Evolutionary conservation across 164 flowering plant genomes (phyloP), one percentile per base, ranked within the genome.

Genomic region (Aristolochia fimbriata): DNA sequence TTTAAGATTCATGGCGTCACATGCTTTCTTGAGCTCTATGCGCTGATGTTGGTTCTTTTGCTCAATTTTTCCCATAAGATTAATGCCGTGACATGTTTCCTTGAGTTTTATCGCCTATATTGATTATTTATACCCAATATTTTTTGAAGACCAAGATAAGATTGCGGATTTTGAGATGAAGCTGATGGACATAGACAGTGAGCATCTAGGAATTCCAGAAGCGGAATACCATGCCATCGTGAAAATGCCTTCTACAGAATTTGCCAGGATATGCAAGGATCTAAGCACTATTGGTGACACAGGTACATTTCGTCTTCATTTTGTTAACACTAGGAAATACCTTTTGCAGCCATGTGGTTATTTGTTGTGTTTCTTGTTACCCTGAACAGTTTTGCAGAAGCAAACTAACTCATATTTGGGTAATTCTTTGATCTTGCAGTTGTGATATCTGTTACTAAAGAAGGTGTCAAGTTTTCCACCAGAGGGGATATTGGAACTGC

Each of bases 121-220:
- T 49, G 52, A 19, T 49, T 15, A 46, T 20, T 21, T 22, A 0
- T 17, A 51, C 37, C 17, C 17, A 15, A 6, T 27, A 7, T 49
- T 9, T 54, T 17, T 17, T 55, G 33, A 57, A 84, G 94, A 74
- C 7, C 94, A 81, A 71, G 94, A 86, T 62, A 84, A 84, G 67
- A 86, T 86, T n/a, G 67, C 88, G 0, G 90, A 83, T 74, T 89
- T 86, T 71, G 93, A 86, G 76, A 91, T 91, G 97, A 91, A 86
- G 70, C 74, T 91, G 64, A 91, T 87, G 97, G 91, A 86, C 71
- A 88, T 91, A 22, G 97, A 90, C 58, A 87, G 97, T 51, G 93
- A 90, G 77, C 97, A 90, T 70, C 83, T 91, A 24, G 96, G 96
- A 22, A 91, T 91, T 53, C 97, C 97, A 0, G 95, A 91, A 63